Conservation (phyloP, 2,329 filamentous ascomycete species). For the Ophiocordyceps robertsii region DNA sequence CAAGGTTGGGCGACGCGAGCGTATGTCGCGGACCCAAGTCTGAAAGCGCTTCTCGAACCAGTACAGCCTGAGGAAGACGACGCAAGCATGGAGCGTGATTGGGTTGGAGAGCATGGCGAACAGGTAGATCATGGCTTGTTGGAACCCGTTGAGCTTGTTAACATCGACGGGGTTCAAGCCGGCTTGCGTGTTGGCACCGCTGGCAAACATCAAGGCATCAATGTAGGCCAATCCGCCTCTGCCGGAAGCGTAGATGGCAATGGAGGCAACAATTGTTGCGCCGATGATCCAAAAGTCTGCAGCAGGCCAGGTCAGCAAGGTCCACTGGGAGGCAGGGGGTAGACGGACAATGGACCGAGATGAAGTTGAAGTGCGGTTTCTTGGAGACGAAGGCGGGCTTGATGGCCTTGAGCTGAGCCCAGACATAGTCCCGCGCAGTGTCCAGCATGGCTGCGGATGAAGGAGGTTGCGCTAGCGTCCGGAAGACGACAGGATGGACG, state of each 20-base stretch:
- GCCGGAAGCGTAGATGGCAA: constrained; percentile 55
- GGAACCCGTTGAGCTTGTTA: constrained; percentile 55
- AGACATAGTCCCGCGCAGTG: constrained; percentile 17
- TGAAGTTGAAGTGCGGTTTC: constrained; percentile 66
- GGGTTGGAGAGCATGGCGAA: constrained; percentile 65
- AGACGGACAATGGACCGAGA: constrained; percentile 60
- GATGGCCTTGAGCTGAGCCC: constrained; percentile 31
- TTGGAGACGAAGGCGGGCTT: constrained; percentile 45
- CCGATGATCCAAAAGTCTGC: constrained; percentile 69
- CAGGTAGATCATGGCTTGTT: constrained; percentile 61
- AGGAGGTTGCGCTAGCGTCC: not conserved
- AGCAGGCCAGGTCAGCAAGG: constrained; percentile 7
- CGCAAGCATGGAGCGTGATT: constrained; percentile 70
- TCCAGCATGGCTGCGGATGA: constrained; percentile 16
- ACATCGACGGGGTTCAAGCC: constrained; percentile 73
- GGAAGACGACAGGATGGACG: constrained; percentile 2
- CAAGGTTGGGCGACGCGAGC: constrained; percentile 49
- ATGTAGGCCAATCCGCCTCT: constrained; percentile 57
- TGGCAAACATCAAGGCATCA: constrained; percentile 81
- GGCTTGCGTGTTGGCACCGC: constrained; percentile 78
- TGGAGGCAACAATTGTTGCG: constrained; percentile 58
- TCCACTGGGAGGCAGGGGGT: not conserved
- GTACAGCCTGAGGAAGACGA: constrained; percentile 86
- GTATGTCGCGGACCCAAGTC: constrained; percentile 62
- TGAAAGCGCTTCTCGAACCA: constrained; percentile 98